Conservation (phyloP, 306 rosid species). For the Erythrophleum fordii region DNA sequence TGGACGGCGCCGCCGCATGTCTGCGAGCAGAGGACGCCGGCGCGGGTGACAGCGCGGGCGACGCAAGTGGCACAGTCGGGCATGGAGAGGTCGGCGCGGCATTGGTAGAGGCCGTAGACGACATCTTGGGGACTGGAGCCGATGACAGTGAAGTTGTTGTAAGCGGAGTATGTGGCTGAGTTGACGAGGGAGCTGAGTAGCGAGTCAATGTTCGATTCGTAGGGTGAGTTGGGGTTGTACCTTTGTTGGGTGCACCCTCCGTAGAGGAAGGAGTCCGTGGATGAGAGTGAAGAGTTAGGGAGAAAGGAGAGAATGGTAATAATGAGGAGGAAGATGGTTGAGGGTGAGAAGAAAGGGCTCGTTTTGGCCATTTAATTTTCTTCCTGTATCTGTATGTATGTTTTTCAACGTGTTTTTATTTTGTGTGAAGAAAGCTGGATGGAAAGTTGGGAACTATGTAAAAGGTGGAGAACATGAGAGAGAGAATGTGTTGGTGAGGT, state of each 20-base stretch:
- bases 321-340: neutral
- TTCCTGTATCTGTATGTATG: neutral
- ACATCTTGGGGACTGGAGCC: conserved; percentile 57
- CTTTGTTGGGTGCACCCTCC: conserved; percentile 84
- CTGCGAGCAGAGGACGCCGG: conserved; percentile 54
- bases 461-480: neutral
- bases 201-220: conserved; percentile 82
- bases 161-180: conserved; percentile 89
- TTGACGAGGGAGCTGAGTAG: conserved; percentile 82
- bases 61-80: conserved; percentile 83
- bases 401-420: neutral
- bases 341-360: neutral
- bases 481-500: neutral
- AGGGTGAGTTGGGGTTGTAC: conserved; percentile 62
- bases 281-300: neutral
- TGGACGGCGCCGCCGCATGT: conserved; percentile 78
- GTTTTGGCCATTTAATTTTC: conserved; percentile 30
- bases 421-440: neutral
- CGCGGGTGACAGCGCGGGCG: conserved; percentile 52
- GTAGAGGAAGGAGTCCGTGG: conserved; percentile 65
- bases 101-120: conserved; percentile 80
- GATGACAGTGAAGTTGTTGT: conserved; percentile 78
- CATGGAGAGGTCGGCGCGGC: conserved; percentile 93
- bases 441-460: neutral
- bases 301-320: neutral